Conservation (phyloP, 331 rosid genomes). For the Quercus tomentella region DNA sequence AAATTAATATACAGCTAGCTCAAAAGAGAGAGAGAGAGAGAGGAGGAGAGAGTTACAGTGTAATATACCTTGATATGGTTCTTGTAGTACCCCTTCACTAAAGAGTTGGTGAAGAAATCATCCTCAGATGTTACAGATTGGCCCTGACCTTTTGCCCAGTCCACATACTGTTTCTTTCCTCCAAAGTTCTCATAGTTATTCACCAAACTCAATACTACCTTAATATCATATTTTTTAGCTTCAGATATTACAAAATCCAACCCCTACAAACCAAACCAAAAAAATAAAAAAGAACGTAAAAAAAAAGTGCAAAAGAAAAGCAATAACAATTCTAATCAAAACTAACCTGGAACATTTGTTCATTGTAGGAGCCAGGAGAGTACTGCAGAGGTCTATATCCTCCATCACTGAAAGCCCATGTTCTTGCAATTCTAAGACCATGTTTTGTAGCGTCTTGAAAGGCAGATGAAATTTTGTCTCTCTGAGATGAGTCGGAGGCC, state of each 20-base stretch:
- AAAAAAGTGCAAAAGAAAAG: background rate
- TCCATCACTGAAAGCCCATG: conserved; percentile 96
- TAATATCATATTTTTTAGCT: conserved; percentile 68
- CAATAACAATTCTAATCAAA: no score
- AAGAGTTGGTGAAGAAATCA: conserved; percentile 66
- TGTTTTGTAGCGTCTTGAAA: conserved; percentile 59
- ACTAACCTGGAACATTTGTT: conserved; percentile 67
- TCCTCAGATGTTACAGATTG: conserved; percentile 64
- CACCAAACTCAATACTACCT: conserved; percentile 77
- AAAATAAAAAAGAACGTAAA: background rate
- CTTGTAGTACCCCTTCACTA: conserved; percentile 60
- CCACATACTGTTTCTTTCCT: conserved; percentile 89
- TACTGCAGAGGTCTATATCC: conserved; percentile 63
- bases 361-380: conserved; percentile 90
- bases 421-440: conserved; percentile 72
- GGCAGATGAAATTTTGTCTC: conserved; percentile 61
- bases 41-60: no score
- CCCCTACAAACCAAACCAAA: conserved; percentile 48
- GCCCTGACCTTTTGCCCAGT: conserved; percentile 79
- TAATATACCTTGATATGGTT: conserved; percentile 67
- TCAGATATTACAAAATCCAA: conserved; percentile 76
- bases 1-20: background rate
- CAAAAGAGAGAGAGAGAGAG: background rate
- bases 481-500: conserved; percentile 79
- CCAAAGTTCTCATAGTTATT: conserved; percentile 70